Conservation (phyloP, 495 filamentous ascomycete genomes). For the Letharia columbiana region DNA sequence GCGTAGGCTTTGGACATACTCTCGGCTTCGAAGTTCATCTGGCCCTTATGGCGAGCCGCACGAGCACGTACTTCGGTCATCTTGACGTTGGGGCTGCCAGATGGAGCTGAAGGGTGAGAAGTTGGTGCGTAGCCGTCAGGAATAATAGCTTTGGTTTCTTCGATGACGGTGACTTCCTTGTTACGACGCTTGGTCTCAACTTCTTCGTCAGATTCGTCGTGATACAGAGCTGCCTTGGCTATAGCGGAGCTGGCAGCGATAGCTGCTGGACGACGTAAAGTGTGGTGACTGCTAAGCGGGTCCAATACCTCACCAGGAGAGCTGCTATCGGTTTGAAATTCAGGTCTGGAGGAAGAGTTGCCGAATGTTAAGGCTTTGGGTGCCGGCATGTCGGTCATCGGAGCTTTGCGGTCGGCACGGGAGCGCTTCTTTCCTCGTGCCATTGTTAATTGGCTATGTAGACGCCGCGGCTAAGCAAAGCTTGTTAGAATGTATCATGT, state of each 20-base stretch:
- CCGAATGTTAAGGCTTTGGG: neutral
- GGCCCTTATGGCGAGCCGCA: conserved; percentile 74
- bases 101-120: neutral
- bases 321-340: neutral
- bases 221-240: neutral
- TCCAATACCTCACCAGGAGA: neutral
- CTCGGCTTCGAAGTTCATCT: conserved; percentile 80
- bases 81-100: conserved; percentile 1
- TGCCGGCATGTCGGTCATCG: neutral
- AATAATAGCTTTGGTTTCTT: neutral
- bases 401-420: neutral
- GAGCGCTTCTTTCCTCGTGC: neutral
- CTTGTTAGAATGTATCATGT: neutral
- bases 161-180: neutral
- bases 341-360: neutral
- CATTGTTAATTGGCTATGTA: neutral
- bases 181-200: neutral
- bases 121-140: neutral
- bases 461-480: neutral
- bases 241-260: neutral
- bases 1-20: conserved; percentile 41
- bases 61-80: conserved; percentile 66
- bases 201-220: neutral
- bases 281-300: neutral
- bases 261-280: neutral